Base-by-base conservation (phyloP, 306 rosid species). In the Vigna reflexopilosa region DNA sequence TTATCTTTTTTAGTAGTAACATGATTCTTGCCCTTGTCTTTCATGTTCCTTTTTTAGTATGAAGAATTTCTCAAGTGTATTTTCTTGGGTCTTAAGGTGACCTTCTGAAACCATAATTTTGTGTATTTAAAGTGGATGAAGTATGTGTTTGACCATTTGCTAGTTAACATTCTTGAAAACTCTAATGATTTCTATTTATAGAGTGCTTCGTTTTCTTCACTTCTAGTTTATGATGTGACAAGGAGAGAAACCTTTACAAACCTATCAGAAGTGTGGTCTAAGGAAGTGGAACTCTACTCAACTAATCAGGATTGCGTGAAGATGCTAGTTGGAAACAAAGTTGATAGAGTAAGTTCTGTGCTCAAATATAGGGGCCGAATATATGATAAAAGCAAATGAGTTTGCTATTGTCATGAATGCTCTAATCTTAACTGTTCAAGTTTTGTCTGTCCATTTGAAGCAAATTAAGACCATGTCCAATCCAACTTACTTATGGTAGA, bases 241-340 rank as follows among this genome's bases (percentile, higher is more conserved):
- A 83, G 89, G 77, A 88, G 97, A 85, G 97, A 95, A 11, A 88
- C 97, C 14, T 95, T 95, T 75, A 88, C 92, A 28, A 93, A 90
- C 80, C 80, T 95, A 72, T 93, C 94, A 32, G 94, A 90, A 17
- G 88, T 93, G 72, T 95, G 99, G 99, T 86, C 96, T 80, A 93
- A 95, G 89, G 99, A 95, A 87, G 73, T 91, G 84, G 89, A 87
- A 72, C 93, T 91, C 73, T 85, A 95, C 84, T 91, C 89, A 4
- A 91, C 96, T 71, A 90, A 91, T 71, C 90, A 91, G 72, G 88
- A 89, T 75, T 93, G 96, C 71, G 91, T 93, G 87, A 95, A 89
- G 88, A 89, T 95, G 87, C 98, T 95, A 57, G 97, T 95, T 67
- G 99, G 99, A 52, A 95, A 95, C 57, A 95, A 95, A 84, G 94